These are phyloP conservation scores for Hamamelis virginiana DNA, from an alignment of 164 flowering plant genomes.

Conservation along the genomic window DNA sequence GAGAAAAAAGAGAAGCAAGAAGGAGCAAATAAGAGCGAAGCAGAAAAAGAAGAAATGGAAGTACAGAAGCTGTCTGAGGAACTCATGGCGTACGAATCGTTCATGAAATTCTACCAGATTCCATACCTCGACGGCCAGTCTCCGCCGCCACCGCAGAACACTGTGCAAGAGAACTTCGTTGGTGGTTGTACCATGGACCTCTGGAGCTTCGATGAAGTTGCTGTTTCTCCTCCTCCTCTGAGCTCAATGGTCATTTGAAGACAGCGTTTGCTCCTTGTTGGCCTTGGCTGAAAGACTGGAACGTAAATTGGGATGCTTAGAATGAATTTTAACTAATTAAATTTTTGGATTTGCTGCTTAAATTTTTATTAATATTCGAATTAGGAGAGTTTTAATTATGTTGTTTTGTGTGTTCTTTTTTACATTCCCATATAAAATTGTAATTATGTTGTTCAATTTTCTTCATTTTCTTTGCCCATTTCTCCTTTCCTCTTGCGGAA, in stretches of 20 bases:
- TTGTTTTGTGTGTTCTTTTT: too few species aligned
- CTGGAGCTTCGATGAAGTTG: slow-evolving; percentile 66
- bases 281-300: too few species aligned
- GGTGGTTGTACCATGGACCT: slow-evolving; percentile 40
- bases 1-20: background rate
- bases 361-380: too few species aligned
- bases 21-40: background rate
- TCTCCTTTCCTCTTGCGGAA: too few species aligned
- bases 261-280: background rate
- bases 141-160: slow-evolving; percentile 11
- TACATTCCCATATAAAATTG: too few species aligned
- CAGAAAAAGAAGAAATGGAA: slow-evolving; percentile 33
- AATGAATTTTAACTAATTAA: too few species aligned
- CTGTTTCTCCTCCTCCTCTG: background rate
- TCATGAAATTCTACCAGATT: slow-evolving; percentile 73
- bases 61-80: slow-evolving; percentile 70
- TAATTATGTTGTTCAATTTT: too few species aligned
- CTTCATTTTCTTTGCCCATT: too few species aligned
- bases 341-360: too few species aligned
- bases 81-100: slow-evolving; percentile 70
- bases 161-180: slow-evolving; percentile 35
- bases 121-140: slow-evolving; percentile 72
- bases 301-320: too few species aligned
- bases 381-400: too few species aligned
- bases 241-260: background rate